Conservation (phyloP, 331 rosid genomes). For the Ulmus americana region DNA sequence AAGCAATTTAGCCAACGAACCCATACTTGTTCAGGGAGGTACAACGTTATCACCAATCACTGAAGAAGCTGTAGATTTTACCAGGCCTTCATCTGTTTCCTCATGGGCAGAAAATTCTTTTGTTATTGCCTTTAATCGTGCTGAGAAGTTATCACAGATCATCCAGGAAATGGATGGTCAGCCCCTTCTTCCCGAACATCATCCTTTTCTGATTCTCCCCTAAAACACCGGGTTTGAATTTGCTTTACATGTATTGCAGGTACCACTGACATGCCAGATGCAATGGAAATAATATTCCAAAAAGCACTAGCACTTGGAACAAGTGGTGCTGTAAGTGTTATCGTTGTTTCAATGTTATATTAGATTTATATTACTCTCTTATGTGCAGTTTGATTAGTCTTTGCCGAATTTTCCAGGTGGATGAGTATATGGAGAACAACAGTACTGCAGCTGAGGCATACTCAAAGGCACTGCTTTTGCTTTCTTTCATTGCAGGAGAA, state of each 20-base stretch:
- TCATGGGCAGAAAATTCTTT: conserved; percentile 63
- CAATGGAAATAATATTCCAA: conserved; percentile 76
- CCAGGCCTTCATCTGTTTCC: conserved; percentile 46
- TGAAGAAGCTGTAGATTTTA: conserved; percentile 46
- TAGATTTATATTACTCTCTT: not conserved
- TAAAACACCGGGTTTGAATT: conserved; percentile 5
- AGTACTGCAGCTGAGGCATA: conserved; percentile 52
- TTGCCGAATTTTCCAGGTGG: conserved; percentile 49
- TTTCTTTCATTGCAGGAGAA: conserved; percentile 68
- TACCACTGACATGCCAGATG: conserved; percentile 73
- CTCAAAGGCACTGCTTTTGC: conserved; percentile 71
- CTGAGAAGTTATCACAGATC: conserved; percentile 56
- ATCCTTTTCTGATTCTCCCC: conserved; percentile 13
- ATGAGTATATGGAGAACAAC: conserved; percentile 57
- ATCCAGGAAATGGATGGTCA: conserved; percentile 62
- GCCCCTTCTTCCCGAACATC: conserved; percentile 21
- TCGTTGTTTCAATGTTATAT: not conserved
- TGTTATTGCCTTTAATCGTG: conserved; percentile 53
- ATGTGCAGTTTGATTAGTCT: conserved; percentile 5
- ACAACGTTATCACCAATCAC: conserved; percentile 20
- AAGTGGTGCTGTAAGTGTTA: conserved; percentile 66
- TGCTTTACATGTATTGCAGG: conserved; percentile 42
- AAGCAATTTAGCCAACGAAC: conserved; percentile 37
- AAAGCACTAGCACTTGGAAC: conserved; percentile 64
- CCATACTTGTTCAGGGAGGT: conserved; percentile 24